Conservation (phyloP, 768 basidiomycete genomes). For the Glaciozyma antarctica region DNA sequence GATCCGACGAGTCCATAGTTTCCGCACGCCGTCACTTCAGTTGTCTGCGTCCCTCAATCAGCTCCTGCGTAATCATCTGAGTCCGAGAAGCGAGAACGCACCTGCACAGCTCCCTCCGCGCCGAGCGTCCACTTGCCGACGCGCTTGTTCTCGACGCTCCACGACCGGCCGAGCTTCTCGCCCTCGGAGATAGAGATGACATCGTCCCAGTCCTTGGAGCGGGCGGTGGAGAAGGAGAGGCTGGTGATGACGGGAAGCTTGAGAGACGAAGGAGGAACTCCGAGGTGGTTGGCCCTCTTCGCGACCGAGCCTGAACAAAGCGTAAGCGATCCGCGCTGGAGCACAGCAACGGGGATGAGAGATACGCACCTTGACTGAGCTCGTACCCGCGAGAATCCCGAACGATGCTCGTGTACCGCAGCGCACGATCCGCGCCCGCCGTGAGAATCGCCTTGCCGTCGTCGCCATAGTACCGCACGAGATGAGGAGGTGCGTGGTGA, state of each 20-base stretch:
- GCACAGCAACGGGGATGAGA: not conserved
- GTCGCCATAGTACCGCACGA: constrained; percentile 90
- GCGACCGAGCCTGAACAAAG: constrained; percentile 57
- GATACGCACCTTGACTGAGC: constrained; percentile 67
- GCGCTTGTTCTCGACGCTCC: constrained; percentile 74
- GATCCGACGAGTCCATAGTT: constrained; percentile 86
- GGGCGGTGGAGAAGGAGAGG: constrained; percentile 60
- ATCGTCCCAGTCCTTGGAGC: constrained; percentile 96
- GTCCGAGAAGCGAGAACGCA: constrained; percentile 33
- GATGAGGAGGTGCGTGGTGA: constrained; percentile 79
- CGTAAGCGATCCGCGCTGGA: not conserved
- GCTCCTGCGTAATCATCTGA: not conserved
- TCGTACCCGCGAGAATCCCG: constrained; percentile 91
- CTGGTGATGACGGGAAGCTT: constrained; percentile 74
- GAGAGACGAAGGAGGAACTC: constrained; percentile 66
- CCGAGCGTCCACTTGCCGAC: constrained; percentile 66
- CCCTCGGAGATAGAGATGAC: constrained; percentile 82
- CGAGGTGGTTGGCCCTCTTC: constrained; percentile 67
- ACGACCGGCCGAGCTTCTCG: constrained; percentile 72
- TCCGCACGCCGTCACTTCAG: constrained; percentile 86
- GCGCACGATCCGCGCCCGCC: constrained; percentile 68
- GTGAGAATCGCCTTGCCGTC: constrained; percentile 91
- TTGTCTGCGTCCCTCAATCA: constrained; percentile 42
- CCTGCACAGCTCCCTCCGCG: constrained; percentile 46
- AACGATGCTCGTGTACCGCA: constrained; percentile 84